phyloP scores from a whole-genome alignment of 345 rosid genomes.

The Turritis glabra region DNA sequence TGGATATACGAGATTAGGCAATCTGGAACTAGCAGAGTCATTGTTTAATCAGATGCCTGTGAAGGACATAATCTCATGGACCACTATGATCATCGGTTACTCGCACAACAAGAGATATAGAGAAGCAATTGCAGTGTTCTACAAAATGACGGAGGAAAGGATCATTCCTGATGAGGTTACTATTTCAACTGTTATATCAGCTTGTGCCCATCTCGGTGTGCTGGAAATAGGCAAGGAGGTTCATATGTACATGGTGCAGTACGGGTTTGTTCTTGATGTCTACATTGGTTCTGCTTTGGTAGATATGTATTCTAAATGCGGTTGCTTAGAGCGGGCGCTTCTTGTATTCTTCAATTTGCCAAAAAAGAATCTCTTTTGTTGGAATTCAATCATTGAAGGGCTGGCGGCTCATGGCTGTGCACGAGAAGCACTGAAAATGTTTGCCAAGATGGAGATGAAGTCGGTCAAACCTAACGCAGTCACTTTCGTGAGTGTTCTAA shows the following conservation, averaged over 20 bases:
- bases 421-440: constrained; percentile 60
- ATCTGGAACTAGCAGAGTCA: constrained; percentile 52
- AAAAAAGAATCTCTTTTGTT: constrained; percentile 73
- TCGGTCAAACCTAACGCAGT: constrained; percentile 59
- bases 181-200: constrained; percentile 70
- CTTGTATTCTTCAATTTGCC: constrained; percentile 66
- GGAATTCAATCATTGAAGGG: constrained; percentile 83
- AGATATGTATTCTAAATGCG: constrained; percentile 91
- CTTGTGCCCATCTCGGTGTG: constrained; percentile 84
- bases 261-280: constrained; percentile 63
- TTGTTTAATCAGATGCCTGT: constrained; percentile 60
- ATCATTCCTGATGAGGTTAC: constrained; percentile 66
- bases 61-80: constrained; percentile 75
- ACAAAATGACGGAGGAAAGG: constrained; percentile 52
- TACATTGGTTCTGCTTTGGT: constrained; percentile 77
- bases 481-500: constrained; percentile 72
- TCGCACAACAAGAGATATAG: constrained; percentile 55
- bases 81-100: constrained; percentile 76
- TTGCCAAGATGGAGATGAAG: constrained; percentile 57
- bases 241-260: constrained; percentile 56
- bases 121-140: constrained; percentile 62
- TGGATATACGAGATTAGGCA: constrained; percentile 57
- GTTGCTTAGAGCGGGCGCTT: constrained; percentile 61
- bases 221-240: constrained; percentile 63
- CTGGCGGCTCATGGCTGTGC: constrained; percentile 75